Percentiles rank a stretch among this genome's conserved stretches.
Conservation (phyloP, 345 rosid species). For the Raphanus raphanistrum region DNA sequence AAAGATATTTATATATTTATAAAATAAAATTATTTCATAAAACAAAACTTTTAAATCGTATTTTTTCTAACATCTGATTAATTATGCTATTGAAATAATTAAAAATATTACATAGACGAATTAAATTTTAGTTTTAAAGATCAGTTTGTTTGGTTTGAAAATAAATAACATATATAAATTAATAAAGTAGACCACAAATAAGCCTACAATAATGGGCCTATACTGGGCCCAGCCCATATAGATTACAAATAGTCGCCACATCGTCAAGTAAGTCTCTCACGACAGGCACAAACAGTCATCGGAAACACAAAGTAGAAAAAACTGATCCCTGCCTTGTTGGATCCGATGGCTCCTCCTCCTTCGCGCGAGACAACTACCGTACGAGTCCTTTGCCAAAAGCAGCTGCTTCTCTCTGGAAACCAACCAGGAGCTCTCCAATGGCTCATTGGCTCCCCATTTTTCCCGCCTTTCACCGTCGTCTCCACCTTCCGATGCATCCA, state of each 20-base stretch:
- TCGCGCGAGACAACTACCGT: conserved; percentile 40
- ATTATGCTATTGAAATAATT: too few relatives aligned
- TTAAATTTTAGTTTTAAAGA: too few relatives aligned
- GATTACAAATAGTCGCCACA: background rate
- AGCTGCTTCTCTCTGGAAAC: conserved; percentile 42
- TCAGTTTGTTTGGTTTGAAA: too few relatives aligned
- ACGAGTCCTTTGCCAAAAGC: conserved; percentile 56
- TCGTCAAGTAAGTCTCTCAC: conserved; percentile 21
- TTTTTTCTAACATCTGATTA: too few relatives aligned
- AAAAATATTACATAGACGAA: too few relatives aligned
- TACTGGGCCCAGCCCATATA: conserved; percentile 5
- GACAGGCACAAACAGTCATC: conserved; percentile 10
- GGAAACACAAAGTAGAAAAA: conserved; percentile 9
- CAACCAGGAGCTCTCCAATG: conserved; percentile 66
- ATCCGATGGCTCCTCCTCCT: conserved; percentile 45
- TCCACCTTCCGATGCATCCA: conserved; percentile 79
- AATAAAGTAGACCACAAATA: background rate
- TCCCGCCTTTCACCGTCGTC: conserved; percentile 65
- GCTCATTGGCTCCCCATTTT: conserved; percentile 86
- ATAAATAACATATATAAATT: too few relatives aligned
- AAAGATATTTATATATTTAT: too few relatives aligned
- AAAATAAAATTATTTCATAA: too few relatives aligned
- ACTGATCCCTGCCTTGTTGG: conserved; percentile 16
- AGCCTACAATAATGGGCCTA: conserved; percentile 1
- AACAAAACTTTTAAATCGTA: too few relatives aligned